phyloP scores from a whole-genome alignment of 805 yeast genomes.

The Spathaspora passalidarum region DNA sequence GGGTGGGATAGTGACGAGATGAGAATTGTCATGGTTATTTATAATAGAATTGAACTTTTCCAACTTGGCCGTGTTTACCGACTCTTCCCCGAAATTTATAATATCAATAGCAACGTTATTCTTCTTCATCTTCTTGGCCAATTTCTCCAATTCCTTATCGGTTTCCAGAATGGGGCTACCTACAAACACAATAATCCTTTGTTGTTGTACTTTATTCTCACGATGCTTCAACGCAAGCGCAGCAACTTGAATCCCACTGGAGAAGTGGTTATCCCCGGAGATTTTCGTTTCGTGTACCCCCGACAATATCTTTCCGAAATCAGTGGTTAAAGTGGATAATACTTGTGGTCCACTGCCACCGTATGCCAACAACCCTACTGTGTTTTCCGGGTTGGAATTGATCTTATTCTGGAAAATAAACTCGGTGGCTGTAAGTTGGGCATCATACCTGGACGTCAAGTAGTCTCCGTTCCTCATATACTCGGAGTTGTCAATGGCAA shows the following conservation, averaged over 20 bases:
- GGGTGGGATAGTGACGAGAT: conserved; percentile 82
- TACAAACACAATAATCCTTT: conserved; percentile 84
- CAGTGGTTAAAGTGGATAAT: conserved; percentile 82
- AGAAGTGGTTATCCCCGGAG: conserved; percentile 62
- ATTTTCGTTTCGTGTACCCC: conserved; percentile 81
- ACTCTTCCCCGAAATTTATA: conserved; percentile 89
- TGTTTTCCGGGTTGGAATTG: conserved; percentile 87
- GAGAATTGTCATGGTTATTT: conserved; percentile 74
- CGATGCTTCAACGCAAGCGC: conserved; percentile 89
- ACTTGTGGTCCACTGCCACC: conserved; percentile 85
- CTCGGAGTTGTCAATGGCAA: conserved; percentile 94
- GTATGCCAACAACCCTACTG: conserved; percentile 87
- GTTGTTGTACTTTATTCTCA: conserved; percentile 88
- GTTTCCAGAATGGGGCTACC: conserved; percentile 78
- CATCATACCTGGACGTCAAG: conserved; percentile 82
- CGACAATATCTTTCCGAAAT: conserved; percentile 78
- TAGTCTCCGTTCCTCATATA: conserved; percentile 95
- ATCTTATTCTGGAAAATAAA: conserved; percentile 82
- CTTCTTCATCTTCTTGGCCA: conserved; percentile 92
- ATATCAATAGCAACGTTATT: conserved; percentile 88
- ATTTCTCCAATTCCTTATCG: conserved; percentile 68
- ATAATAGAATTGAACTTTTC: conserved; percentile 75
- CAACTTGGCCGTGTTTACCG: conserved; percentile 68
- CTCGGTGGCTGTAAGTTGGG: conserved; percentile 88
- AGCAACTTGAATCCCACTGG: conserved; percentile 90